Base-by-base conservation (phyloP, 371 early-diverging fungal species). In the Antonospora locustae region DNA sequence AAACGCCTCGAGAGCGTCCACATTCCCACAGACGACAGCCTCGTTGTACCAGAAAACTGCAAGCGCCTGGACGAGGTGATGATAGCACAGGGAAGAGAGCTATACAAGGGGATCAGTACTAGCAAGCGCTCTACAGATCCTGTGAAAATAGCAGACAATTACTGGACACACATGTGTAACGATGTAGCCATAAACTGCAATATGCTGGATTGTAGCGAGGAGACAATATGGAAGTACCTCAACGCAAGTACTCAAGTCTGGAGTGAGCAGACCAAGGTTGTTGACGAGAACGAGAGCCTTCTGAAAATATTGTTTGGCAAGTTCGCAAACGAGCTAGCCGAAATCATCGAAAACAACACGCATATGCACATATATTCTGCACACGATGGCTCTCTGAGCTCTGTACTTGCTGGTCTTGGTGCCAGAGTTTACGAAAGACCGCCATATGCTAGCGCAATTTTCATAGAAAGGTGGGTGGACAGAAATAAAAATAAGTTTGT, bases 381-480 rank as follows among this genome's bases (percentile, higher is more conserved):
- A 2, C 67, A 71, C 27, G 71, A 71, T 41, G 53, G 54, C 12
- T 34, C 61, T 3, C 17, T 71, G 19, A 24, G 46, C 11, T 50
- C 25, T 27, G 37, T 71, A 7, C 30, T 71, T 1, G 24, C 29
- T 14, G 65, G 68, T 9, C 28, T 71, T 3, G 48, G 40, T 24
- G 49, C 56, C 9, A n/a, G 9, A 16, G 43, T 53, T 5, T 29
- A 24, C 2, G 36, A 55, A 16, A 40, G 58, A 39, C 67, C 71
- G 27, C 48, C 71, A 11, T 67, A 67, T 49, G 67, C 65, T 28
- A 40, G 37, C 19, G 62, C 71, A 6, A 9, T 67, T 11, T 67
- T 71, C 56, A 57, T 71, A 14, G 71, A 71, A 51, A 7, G 66
- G 3, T 66, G 57, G 61, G 27, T 32, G 24, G 45, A 36, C 32